phyloP scores from a whole-genome alignment of 2,329 filamentous ascomycete species.

The Diplodia corticola region DNA sequence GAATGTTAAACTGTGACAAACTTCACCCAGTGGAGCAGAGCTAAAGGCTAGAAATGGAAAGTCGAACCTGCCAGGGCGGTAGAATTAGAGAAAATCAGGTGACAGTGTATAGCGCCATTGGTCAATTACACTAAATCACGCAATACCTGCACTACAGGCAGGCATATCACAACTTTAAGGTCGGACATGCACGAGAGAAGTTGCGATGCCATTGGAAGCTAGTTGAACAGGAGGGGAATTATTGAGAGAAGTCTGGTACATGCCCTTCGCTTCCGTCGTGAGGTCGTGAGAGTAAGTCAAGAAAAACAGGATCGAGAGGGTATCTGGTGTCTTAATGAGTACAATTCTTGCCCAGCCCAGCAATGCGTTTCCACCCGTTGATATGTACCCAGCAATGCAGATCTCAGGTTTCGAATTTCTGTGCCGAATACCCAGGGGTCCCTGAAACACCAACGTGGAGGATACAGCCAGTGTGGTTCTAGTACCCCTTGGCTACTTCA shows the following conservation, averaged over 20 bases:
- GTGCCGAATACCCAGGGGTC: neutral
- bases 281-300: neutral
- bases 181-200: neutral
- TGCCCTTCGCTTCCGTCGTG: slow-evolving; percentile 4
- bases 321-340: neutral
- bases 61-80: too few relatives aligned
- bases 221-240: slow-evolving; percentile 11
- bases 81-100: too few relatives aligned
- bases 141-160: neutral
- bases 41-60: neutral
- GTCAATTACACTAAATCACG: neutral
- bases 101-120: neutral
- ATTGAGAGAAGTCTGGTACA: slow-evolving; percentile 1
- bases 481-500: slow-evolving; percentile 20
- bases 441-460: neutral
- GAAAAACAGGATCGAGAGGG: neutral
- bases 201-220: neutral
- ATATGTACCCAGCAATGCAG: neutral
- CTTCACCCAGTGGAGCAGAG: neutral
- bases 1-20: neutral
- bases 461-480: neutral
- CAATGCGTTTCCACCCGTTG: neutral
- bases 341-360: neutral
- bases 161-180: neutral
- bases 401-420: neutral